Evolutionary conservation across 2,329 filamentous ascomycete species (phyloP).

Genomic region (Aspergillus oerlinghausenensis): DNA sequence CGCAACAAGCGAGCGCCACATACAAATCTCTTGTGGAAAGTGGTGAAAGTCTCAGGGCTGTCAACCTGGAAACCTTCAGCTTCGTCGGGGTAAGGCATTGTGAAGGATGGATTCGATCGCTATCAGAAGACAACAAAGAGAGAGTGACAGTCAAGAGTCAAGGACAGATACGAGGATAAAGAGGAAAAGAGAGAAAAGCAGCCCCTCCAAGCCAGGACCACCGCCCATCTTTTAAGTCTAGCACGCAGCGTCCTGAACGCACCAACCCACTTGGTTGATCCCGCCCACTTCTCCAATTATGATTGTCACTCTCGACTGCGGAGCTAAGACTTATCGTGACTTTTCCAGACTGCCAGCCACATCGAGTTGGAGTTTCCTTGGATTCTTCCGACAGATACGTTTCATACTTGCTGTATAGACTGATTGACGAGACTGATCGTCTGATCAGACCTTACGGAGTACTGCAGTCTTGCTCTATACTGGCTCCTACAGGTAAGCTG

Average conservation of each 20-base stretch:
- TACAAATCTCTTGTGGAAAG: conserved; percentile 55
- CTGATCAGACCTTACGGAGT: no score
- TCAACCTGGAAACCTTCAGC: conserved; percentile 49
- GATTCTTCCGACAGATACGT: not conserved
- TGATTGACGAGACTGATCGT: no score
- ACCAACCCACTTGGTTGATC: not conserved
- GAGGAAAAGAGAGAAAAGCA: not conserved
- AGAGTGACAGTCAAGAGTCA: not conserved
- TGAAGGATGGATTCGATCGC: not conserved
- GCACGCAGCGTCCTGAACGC: not conserved
- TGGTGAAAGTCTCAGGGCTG: conserved; percentile 62
- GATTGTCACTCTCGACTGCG: not conserved
- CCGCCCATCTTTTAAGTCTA: not conserved
- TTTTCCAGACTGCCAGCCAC: not conserved
- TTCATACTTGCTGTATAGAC: not conserved
- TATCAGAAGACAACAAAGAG: not conserved
- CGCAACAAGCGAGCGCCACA: conserved; percentile 10
- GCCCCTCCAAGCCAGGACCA: not conserved
- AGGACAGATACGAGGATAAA: not conserved
- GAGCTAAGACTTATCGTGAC: not conserved
- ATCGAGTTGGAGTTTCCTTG: not conserved
- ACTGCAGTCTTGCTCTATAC: not conserved
- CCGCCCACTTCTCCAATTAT: not conserved
- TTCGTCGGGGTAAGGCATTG: conserved; percentile 44
- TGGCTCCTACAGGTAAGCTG: no score